Conservation (phyloP, 768 basidiomycete genomes). For the Sarcodon aspratus region DNA sequence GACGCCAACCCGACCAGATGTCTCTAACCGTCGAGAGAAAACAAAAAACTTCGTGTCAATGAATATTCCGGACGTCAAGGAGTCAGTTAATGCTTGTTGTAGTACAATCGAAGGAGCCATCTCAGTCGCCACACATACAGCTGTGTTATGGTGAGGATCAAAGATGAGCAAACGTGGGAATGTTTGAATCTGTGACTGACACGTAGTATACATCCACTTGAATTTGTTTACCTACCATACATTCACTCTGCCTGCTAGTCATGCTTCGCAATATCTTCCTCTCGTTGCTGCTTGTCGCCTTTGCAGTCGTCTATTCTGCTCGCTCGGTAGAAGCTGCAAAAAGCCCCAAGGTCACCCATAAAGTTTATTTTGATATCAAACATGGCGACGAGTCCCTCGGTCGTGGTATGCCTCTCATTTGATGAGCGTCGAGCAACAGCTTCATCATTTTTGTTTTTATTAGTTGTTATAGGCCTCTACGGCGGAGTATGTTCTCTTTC, state of each 20-base stretch:
- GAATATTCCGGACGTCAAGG: neutral
- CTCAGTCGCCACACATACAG: too few species aligned
- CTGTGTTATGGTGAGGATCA: too few species aligned
- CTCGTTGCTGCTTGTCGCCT: conserved; percentile 41
- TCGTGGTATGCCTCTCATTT: conserved; percentile 38
- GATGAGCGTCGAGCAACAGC: neutral
- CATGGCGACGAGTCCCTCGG: conserved; percentile 86
- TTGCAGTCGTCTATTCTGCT: conserved; percentile 62
- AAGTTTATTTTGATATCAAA: conserved; percentile 90
- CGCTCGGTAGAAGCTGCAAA: conserved; percentile 72
- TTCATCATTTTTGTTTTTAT: conserved; percentile 5
- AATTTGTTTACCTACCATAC: too few species aligned
- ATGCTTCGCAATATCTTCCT: neutral
- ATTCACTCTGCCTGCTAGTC: neutral
- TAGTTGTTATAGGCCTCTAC: conserved; percentile 83
- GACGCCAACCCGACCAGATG: conserved; percentile 1
- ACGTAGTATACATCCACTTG: too few species aligned
- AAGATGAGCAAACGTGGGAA: too few species aligned
- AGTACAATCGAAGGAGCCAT: too few species aligned
- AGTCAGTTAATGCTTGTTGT: conserved; percentile 2
- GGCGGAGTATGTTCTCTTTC: conserved; percentile 48
- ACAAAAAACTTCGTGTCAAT: conserved; percentile 5
- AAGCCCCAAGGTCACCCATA: conserved; percentile 83
- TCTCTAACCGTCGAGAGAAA: conserved; percentile 4
- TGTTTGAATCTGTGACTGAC: too few species aligned